Base-by-base conservation (phyloP, 78 protist species). In the slime mould (Dictyostelium discoideum) region DNA sequence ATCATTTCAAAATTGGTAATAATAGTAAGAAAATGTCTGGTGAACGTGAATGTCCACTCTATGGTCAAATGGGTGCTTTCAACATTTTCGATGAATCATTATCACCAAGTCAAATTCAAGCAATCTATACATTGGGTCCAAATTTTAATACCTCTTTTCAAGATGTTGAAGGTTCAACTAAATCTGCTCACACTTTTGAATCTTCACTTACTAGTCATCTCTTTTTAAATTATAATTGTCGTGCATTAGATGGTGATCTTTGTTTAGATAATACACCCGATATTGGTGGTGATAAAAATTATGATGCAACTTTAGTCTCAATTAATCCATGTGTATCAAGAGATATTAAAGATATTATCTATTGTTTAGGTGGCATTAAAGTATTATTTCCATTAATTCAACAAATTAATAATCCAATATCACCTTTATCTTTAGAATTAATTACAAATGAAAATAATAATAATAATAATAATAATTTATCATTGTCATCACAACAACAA, bases 51-150 rank as follows among this genome's bases (percentile, higher is more conserved):
- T 81, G 57, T 39, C 95, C 95, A 16, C 42, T 90, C 20, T 90
- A 90, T 72, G 95, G 95, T 32, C 95, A 90, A 44, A 90, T 90
- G 89, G 88, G 95, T 20, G 95, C 95, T 14, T 82, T 90, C 63
- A 90, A 90, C 42, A 90, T 90, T 13, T 90, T 90, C 76, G 95
- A 90, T 22, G 95, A 90, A n/a, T 67, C 95, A 9, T 83, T 90
- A 9, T 82, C 87, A 3, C 88, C 83, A 44, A 42, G 74, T 6
- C 88, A 80, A 44, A 80, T 90, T 42, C 95, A 90, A 44, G 63
- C 87, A 7, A 90, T 90, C 67, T 90, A 60, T 39, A 78, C 81
- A 26, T 24, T 82, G 74, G 95, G 95, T 73, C 84, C 95, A 37
- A 90, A 90, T 54, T 90, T 69, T 26, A 90, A 90, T 39, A 82